A percentile compares a stretch with the other conserved stretches of the same genome.
Evolutionary conservation across 768 basidiomycete species (phyloP).

Genomic region (Royoungia palumana): DNA sequence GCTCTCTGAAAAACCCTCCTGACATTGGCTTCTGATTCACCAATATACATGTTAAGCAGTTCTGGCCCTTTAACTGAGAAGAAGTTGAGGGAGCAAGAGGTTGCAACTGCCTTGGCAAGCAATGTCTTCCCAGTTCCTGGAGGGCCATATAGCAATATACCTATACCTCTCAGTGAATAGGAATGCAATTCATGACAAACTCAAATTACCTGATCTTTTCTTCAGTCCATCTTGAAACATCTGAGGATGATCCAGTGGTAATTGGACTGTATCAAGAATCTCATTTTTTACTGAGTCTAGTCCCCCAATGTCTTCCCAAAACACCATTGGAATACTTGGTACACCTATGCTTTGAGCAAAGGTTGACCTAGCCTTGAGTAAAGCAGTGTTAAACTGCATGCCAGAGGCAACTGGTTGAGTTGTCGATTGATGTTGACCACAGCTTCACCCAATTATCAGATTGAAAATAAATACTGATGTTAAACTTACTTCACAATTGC

Average conservation of each 20-base stretch:
- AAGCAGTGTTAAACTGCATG: constrained; percentile 68
- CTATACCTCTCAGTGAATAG: constrained; percentile 35
- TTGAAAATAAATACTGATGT: not conserved
- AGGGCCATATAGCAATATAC: constrained; percentile 89
- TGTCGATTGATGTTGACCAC: not conserved
- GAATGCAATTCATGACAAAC: not conserved
- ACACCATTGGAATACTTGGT: constrained; percentile 91
- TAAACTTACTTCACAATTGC: constrained; percentile 32
- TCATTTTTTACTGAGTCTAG: constrained; percentile 83
- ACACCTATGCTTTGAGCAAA: constrained; percentile 96
- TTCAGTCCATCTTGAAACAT: constrained; percentile 88
- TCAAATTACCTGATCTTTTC: constrained; percentile 78
- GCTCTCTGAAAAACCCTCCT: constrained; percentile 88
- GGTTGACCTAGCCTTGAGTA: constrained; percentile 66
- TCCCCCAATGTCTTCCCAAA: constrained; percentile 98
- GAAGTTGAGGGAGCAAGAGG: constrained; percentile 92
- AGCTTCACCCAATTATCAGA: constrained; percentile 2
- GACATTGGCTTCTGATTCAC: constrained; percentile 97
- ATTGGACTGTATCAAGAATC: constrained; percentile 92
- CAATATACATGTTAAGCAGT: constrained; percentile 96
- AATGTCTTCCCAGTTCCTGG: constrained; percentile 96
- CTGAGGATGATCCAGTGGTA: constrained; percentile 88
- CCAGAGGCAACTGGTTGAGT: constrained; percentile 28
- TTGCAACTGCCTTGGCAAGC: constrained; percentile 94
- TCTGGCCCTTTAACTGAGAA: constrained; percentile 98